Percentiles rank a stretch among this genome's conserved stretches.
These are phyloP conservation scores for Ophiostoma novo-ulmi DNA, from an alignment of 2,329 filamentous ascomycete species.

Conservation along the genomic window DNA sequence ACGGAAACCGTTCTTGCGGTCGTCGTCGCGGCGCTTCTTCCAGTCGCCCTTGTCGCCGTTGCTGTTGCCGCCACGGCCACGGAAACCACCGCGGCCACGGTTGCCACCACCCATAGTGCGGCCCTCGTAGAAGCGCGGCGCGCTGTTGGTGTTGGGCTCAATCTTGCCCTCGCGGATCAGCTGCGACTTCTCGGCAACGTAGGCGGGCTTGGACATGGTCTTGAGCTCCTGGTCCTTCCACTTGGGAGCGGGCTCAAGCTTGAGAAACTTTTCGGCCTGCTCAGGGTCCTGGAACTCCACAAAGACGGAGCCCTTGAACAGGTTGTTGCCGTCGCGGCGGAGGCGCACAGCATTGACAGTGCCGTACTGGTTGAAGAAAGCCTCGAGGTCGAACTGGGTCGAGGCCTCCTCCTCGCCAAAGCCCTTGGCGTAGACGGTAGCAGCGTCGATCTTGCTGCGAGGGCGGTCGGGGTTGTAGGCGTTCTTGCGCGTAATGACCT, in stretches of 20 bases:
- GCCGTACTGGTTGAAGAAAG: constrained; percentile 79
- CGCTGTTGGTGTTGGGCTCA: constrained; percentile 48
- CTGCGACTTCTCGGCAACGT: constrained; percentile 70
- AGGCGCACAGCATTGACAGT: constrained; percentile 74
- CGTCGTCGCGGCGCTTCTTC: constrained; percentile 59
- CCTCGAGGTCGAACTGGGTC: constrained; percentile 90
- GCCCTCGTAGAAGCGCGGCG: constrained; percentile 48
- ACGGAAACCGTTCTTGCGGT: constrained; percentile 56
- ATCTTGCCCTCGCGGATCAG: constrained; percentile 68
- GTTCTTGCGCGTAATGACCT: constrained; percentile 71
- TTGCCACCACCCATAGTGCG: constrained; percentile 36
- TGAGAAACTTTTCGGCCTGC: constrained; percentile 72
- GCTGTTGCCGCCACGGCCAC: constrained; percentile 33
- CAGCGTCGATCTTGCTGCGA: constrained; percentile 60
- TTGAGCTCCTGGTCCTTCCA: constrained; percentile 76
- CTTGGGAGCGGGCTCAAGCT: constrained; percentile 71
- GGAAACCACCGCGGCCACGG: constrained; percentile 32
- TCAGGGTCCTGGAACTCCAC: constrained; percentile 84
- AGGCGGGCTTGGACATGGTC: constrained; percentile 83
- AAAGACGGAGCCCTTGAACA: constrained; percentile 95
- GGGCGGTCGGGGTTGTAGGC: constrained; percentile 58
- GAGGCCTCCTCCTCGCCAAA: constrained; percentile 79
- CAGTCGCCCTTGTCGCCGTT: constrained; percentile 51
- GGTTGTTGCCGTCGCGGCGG: constrained; percentile 64
- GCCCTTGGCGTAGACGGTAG: constrained; percentile 87